Conservation (phyloP, 306 rosid species). For the Spatholobus suberectus region DNA sequence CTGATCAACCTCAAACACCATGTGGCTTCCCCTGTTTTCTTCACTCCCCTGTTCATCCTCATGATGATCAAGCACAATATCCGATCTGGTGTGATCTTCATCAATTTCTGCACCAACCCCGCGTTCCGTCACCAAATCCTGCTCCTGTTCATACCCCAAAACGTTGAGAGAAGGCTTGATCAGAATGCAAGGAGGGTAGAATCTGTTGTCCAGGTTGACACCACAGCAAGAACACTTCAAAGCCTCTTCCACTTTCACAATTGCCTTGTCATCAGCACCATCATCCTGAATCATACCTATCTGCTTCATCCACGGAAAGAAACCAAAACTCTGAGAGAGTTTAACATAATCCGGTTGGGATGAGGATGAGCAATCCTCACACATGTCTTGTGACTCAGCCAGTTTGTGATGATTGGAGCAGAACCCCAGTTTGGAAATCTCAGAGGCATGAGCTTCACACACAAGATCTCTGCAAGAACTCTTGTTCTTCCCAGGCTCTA, state of each 20-base stretch:
- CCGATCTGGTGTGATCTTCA: constrained; percentile 65
- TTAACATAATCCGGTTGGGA: constrained; percentile 51
- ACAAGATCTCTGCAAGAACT: constrained; percentile 73
- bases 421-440: constrained; percentile 77
- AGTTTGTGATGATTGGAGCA: constrained; percentile 75
- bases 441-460: constrained; percentile 82
- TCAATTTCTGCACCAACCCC: constrained; percentile 53
- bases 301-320: constrained; percentile 76
- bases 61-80: constrained; percentile 48
- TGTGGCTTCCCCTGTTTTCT: constrained; percentile 53
- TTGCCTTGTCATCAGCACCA: constrained; percentile 33
- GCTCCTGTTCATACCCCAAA: constrained; percentile 67
- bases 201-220: constrained; percentile 52
- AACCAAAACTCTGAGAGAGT: constrained; percentile 59
- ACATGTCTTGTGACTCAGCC: constrained; percentile 71
- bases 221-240: constrained; percentile 86
- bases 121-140: constrained; percentile 45
- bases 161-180: constrained; percentile 70
- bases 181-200: constrained; percentile 71
- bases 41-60: constrained; percentile 50
- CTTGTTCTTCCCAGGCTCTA: constrained; percentile 57
- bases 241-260: constrained; percentile 54
- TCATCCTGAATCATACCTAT: constrained; percentile 53
- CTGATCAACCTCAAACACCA: constrained; percentile 62
- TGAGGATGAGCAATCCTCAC: constrained; percentile 83